These are phyloP conservation scores for Apiotrichum porosum DNA, from an alignment of 1,284 basidiomycete species.

Conservation along the genomic window DNA sequence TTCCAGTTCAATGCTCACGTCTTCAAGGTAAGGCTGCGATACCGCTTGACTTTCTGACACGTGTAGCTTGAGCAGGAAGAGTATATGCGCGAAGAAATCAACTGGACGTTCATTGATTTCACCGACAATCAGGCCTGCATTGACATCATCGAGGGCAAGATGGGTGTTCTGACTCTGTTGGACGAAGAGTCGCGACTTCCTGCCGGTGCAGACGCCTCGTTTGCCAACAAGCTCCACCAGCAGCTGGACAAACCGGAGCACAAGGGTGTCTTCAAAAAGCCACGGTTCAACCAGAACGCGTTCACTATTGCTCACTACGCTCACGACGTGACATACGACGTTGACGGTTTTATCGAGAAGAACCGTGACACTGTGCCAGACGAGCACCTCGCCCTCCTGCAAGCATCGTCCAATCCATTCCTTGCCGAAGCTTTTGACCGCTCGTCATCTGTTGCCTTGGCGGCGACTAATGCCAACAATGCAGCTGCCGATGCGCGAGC, in stretches of 20 bases:
- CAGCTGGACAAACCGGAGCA: constrained; percentile 82
- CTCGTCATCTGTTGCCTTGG: constrained; percentile 62
- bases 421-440: constrained; percentile 90
- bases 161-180: constrained; percentile 88
- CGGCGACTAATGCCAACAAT: constrained; percentile 23
- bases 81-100: constrained; percentile 96
- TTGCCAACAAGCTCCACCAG: constrained; percentile 86
- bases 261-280: constrained; percentile 93
- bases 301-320: constrained; percentile 99
- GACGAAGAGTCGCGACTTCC: constrained; percentile 98
- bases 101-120: constrained; percentile 99
- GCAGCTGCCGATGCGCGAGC: neutral
- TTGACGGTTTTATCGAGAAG: constrained; percentile 97
- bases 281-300: constrained; percentile 90
- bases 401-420: constrained; percentile 82
- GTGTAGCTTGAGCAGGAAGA: constrained; percentile 89
- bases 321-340: constrained; percentile 95
- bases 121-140: constrained; percentile 99
- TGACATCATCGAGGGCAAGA: constrained; percentile 94
- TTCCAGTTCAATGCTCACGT: constrained; percentile 92
- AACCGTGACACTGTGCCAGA: constrained; percentile 98
- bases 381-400: constrained; percentile 86
- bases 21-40: constrained; percentile 60
- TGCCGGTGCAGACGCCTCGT: constrained; percentile 85
- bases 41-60: neutral